Percentiles rank a stretch among this genome's conserved stretches.
Evolutionary conservation across 2,329 filamentous ascomycete species (phyloP).

Genomic region (Aphanocladium album): DNA sequence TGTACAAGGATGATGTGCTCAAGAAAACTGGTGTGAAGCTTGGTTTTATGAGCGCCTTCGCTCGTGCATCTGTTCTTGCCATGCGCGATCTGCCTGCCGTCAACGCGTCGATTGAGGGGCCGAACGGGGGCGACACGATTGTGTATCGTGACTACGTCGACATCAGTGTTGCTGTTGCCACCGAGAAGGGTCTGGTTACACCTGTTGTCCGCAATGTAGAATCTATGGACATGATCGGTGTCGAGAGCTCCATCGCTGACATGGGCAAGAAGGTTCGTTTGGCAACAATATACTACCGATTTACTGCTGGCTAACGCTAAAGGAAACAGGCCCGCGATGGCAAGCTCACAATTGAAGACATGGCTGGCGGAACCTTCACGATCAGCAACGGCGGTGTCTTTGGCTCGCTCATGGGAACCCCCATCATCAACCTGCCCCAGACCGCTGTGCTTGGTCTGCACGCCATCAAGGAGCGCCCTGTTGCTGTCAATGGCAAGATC

Average conservation of each 20-base stretch:
- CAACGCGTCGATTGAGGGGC: constrained; percentile 95
- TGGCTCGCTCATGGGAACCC: constrained; percentile 93
- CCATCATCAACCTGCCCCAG: constrained; percentile 96
- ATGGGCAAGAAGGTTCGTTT: constrained; percentile 82
- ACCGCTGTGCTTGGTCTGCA: constrained; percentile 89
- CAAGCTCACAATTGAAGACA: constrained; percentile 97
- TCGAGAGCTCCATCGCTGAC: constrained; percentile 87
- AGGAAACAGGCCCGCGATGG: constrained; percentile 74
- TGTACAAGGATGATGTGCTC: constrained; percentile 93
- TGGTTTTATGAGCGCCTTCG: constrained; percentile 99
- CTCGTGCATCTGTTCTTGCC: constrained; percentile 80
- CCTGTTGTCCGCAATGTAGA: constrained; percentile 94
- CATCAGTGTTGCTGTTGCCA: constrained; percentile 93
- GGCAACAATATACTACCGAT: not conserved
- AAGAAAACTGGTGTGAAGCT: constrained; percentile 97
- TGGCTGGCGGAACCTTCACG: constrained; percentile 97
- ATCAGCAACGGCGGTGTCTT: constrained; percentile 98
- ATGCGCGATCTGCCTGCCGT: constrained; percentile 94
- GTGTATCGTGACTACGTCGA: constrained; percentile 98
- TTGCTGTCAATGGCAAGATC: constrained; percentile 87
- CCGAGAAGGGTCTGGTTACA: constrained; percentile 94
- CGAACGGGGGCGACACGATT: constrained; percentile 91
- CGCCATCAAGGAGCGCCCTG: constrained; percentile 90
- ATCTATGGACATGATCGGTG: constrained; percentile 77
- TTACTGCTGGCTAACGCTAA: constrained; percentile 15